A percentile compares a stretch with the other conserved stretches of the same genome.
These are phyloP conservation scores for Holtermannia corniformis DNA, from an alignment of 768 basidiomycete genomes.

Conservation along the genomic window DNA sequence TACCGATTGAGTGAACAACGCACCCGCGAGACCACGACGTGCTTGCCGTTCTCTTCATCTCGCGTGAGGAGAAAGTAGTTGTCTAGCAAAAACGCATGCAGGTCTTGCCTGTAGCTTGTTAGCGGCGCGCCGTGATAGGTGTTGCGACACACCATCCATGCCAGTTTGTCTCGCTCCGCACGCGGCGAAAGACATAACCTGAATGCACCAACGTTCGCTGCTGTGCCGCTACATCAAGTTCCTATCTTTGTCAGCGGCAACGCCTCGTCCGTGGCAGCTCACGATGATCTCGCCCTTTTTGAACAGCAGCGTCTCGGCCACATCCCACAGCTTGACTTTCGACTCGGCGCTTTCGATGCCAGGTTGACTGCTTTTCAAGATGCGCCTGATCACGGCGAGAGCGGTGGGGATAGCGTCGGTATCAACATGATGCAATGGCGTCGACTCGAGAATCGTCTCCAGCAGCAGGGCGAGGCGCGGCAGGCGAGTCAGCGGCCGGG, in stretches of 20 bases:
- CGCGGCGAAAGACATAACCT: constrained; percentile 55
- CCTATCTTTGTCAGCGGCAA: constrained; percentile 48
- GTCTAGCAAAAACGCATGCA: constrained; percentile 31
- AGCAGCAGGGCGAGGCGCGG: constrained; percentile 68
- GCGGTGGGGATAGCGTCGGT: constrained; percentile 65
- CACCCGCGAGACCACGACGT: constrained; percentile 32
- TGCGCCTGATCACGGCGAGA: constrained; percentile 56
- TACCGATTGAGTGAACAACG: not conserved
- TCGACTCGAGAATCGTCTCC: constrained; percentile 54
- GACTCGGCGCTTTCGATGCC: constrained; percentile 84
- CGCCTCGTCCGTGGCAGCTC: constrained; percentile 31
- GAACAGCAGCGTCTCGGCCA: constrained; percentile 65
- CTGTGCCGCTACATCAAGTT: constrained; percentile 70
- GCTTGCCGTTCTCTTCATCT: constrained; percentile 31
- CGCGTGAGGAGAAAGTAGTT: constrained; percentile 35
- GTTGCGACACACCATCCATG: constrained; percentile 50
- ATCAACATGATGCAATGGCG: constrained; percentile 66
- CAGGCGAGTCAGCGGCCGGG: constrained; percentile 78
- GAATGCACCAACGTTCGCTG: constrained; percentile 62
- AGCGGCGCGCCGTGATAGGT: not conserved
- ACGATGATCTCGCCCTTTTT: constrained; percentile 76
- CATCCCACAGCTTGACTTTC: constrained; percentile 76
- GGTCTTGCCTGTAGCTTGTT: constrained; percentile 24
- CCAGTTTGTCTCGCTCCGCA: constrained; percentile 57
- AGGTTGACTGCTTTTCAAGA: constrained; percentile 67